phyloP scores from a whole-genome alignment of 106 monocot species.

The Phalaenopsis equestris region DNA sequence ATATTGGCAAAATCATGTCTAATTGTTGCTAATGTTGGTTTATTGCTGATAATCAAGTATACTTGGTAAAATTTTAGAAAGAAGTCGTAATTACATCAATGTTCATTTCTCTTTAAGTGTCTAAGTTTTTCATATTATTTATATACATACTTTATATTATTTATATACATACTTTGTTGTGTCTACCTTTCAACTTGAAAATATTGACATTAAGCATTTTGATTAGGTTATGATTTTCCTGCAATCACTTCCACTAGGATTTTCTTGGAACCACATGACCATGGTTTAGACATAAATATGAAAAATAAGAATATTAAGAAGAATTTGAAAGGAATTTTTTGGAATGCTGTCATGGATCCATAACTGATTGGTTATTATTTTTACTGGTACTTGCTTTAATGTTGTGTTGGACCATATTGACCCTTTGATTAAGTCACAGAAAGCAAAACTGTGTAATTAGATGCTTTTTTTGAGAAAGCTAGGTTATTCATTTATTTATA shows the following conservation, averaged over 20 bases:
- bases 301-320: not conserved
- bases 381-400: too few relatives aligned
- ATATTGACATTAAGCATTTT: not conserved
- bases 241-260: not conserved
- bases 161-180: not conserved
- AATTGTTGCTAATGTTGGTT: too few relatives aligned
- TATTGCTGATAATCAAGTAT: too few relatives aligned
- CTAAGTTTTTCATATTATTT: not conserved
- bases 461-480: not conserved
- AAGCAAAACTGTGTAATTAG: not conserved
- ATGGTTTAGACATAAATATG: too few relatives aligned
- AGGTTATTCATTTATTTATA: not conserved
- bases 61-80: too few relatives aligned
- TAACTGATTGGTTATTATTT: too few relatives aligned
- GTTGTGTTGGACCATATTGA: too few relatives aligned
- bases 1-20: too few relatives aligned
- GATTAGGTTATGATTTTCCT: not conserved
- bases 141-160: not conserved
- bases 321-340: not conserved
- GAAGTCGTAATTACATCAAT: not conserved
- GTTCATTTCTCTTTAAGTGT: not conserved
- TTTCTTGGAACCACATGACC: not conserved
- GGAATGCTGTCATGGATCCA: not conserved
- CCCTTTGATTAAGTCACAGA: too few relatives aligned
- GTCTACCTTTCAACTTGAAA: not conserved